These are phyloP conservation scores for Wallacemonas sp. DNA, from an alignment of 208 protist species.

Conservation along the genomic window DNA sequence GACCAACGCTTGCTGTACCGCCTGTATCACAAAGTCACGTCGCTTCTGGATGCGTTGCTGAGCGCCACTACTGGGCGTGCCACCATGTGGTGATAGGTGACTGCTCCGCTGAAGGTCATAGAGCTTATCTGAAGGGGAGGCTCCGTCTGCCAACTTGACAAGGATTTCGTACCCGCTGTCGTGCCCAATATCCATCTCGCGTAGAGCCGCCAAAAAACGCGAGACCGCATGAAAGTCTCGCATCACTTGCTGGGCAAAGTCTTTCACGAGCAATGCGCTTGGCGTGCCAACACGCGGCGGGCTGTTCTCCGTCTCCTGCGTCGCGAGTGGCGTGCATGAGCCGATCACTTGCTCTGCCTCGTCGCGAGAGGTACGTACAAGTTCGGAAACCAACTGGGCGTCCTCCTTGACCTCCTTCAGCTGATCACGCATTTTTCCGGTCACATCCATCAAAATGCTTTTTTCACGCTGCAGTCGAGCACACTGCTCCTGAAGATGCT, in stretches of 20 bases:
- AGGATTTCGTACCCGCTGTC: constrained; percentile 46
- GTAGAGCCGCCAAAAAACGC: constrained; percentile 63
- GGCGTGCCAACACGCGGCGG: not conserved
- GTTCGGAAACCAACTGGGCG: constrained; percentile 65
- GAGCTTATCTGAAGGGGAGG: constrained; percentile 26
- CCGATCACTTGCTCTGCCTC: constrained; percentile 52
- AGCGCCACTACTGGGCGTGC: not conserved
- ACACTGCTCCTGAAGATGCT: constrained; percentile 31
- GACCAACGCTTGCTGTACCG: constrained; percentile 48
- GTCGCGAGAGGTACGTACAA: constrained; percentile 45
- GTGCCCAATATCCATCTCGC: constrained; percentile 69
- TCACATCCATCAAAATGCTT: constrained; percentile 16
- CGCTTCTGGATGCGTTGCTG: constrained; percentile 28
- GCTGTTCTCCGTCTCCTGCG: constrained; percentile 8
- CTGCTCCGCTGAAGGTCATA: constrained; percentile 6
- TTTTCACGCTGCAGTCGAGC: constrained; percentile 38
- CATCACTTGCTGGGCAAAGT: constrained; percentile 69
- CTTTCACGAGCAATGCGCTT: not conserved
- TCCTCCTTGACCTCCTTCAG: constrained; percentile 65
- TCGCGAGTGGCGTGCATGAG: constrained; percentile 7
- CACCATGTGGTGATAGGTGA: not conserved
- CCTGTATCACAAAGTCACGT: constrained; percentile 55
- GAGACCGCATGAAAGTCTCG: constrained; percentile 58
- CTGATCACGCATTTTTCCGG: constrained; percentile 39
- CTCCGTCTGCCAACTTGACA: constrained; percentile 31